Percentiles rank a stretch among this genome's conserved stretches.
Evolutionary conservation across 1,284 basidiomycete species (phyloP).

Genomic region (Psilocybe mexicana): DNA sequence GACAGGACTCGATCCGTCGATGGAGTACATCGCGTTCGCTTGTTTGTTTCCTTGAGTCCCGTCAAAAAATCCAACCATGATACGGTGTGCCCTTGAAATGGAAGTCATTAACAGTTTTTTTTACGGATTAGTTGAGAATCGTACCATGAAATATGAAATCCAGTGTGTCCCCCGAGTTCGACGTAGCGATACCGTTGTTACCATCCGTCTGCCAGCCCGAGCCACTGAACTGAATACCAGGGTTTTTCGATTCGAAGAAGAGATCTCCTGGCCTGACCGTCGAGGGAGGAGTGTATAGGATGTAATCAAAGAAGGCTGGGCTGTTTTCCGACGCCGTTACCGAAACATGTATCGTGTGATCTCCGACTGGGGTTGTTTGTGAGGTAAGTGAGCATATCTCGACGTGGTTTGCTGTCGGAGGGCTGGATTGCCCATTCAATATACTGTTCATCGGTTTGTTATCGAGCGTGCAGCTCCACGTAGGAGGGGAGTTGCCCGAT

Average conservation of each 20-base stretch:
- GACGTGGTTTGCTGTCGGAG: background rate
- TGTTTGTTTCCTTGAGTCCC: background rate
- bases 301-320: background rate
- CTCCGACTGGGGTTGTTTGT: background rate
- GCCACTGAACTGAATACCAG: background rate
- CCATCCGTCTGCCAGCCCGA: background rate
- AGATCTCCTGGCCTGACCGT: background rate
- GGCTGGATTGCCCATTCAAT: background rate
- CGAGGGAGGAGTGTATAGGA: background rate
- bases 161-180: background rate
- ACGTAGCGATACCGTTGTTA: background rate
- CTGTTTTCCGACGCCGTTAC: background rate
- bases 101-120: background rate
- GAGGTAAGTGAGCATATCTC: background rate
- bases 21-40: background rate
- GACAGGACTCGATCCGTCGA: background rate
- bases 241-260: background rate
- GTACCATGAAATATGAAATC: background rate
- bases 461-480: background rate
- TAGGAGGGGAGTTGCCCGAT: background rate
- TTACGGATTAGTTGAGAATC: background rate
- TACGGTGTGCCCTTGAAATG: background rate
- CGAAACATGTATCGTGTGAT: background rate
- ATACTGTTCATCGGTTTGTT: background rate
- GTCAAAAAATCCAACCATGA: background rate